Evolutionary conservation across 106 monocot species (phyloP).

Genomic region (Apostasia shenzhenica): DNA sequence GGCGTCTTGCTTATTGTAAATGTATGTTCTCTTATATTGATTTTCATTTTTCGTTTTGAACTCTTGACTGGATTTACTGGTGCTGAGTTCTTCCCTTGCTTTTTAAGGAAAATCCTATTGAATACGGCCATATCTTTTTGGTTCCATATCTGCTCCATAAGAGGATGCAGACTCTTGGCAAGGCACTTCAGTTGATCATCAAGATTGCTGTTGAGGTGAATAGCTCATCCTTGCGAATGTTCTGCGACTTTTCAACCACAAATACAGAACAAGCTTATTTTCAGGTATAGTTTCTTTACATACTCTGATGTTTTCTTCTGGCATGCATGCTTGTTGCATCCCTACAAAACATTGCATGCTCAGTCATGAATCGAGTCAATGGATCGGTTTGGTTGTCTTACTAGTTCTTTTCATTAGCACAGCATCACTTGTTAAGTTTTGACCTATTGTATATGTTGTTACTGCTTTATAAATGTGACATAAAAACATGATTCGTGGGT

Average conservation of each 20-base stretch:
- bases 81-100: constrained; percentile 6
- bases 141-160: constrained; percentile 28
- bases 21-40: constrained; percentile 23
- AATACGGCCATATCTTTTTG: constrained; percentile 74
- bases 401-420: background rate
- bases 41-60: background rate
- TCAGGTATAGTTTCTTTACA: constrained; percentile 34
- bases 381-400: too few species aligned
- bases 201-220: constrained; percentile 43
- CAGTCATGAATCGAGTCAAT: too few species aligned
- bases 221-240: constrained; percentile 36
- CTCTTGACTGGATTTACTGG: background rate
- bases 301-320: background rate
- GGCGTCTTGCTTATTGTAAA: constrained; percentile 50
- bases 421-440: too few species aligned
- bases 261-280: constrained; percentile 20
- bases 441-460: too few species aligned
- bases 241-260: constrained; percentile 36
- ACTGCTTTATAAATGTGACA: too few species aligned
- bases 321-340: background rate
- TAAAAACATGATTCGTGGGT: too few species aligned
- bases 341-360: too few species aligned
- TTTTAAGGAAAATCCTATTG: constrained; percentile 53
- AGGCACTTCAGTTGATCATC: constrained; percentile 24
- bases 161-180: constrained; percentile 17